Evolutionary conservation across 768 basidiomycete genomes (phyloP).

Genomic region (Cyathus striatus): DNA sequence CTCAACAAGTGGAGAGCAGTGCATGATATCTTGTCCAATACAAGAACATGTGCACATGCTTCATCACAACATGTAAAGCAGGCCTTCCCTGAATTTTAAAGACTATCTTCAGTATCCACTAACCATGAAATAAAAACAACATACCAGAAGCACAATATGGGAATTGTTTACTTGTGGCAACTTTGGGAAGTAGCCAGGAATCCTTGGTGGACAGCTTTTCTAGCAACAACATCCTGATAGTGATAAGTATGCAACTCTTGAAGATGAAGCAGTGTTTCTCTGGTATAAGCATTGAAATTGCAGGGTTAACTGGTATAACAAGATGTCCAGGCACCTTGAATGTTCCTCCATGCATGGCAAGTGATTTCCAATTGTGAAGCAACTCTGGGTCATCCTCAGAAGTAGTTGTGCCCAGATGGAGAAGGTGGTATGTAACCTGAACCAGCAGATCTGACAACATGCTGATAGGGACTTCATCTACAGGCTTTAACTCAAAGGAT

Average conservation of each 20-base stretch:
- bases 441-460: conserved; percentile 13
- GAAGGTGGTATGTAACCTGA: conserved; percentile 14
- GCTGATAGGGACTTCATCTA: conserved; percentile 9
- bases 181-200: conserved; percentile 13
- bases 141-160: conserved; percentile 14
- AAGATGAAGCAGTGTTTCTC: conserved; percentile 15
- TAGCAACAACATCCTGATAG: conserved; percentile 12
- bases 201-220: conserved; percentile 7
- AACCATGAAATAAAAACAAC: conserved; percentile 1
- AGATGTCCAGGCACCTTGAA: conserved; percentile 15
- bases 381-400: conserved; percentile 10
- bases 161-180: conserved; percentile 7
- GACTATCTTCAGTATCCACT: background rate
- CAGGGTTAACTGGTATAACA: conserved; percentile 18
- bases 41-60: background rate
- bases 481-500: conserved; percentile 10
- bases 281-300: conserved; percentile 4
- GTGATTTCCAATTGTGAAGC: conserved; percentile 20
- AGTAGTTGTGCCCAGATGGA: conserved; percentile 14
- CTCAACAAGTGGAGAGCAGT: conserved; percentile 8
- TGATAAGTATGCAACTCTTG: conserved; percentile 14
- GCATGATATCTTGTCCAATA: conserved; percentile 5
- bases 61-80: conserved; percentile 15
- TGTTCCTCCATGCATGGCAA: conserved; percentile 7
- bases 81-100: conserved; percentile 10